Evolutionary conservation across 345 rosid genomes (phyloP).

Genomic region (Eucalyptus regnans): DNA sequence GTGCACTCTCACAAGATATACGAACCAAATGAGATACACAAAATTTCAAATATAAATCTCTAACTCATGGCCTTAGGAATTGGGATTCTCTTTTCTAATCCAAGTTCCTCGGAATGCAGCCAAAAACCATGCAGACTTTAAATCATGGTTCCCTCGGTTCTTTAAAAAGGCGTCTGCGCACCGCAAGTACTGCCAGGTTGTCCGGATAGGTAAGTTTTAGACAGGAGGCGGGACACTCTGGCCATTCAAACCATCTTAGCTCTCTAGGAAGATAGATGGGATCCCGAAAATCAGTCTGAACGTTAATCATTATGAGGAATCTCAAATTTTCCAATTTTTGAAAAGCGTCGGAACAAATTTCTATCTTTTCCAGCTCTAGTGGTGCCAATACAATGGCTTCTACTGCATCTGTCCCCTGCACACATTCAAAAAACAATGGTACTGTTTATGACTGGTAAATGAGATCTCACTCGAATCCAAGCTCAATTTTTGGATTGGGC

Average conservation of each 20-base stretch:
- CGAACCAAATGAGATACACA: accelerated
- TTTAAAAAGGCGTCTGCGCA: background rate
- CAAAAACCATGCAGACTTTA: background rate
- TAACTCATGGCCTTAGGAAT: background rate
- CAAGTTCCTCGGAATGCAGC: background rate
- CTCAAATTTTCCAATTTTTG: background rate
- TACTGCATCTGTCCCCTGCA: background rate
- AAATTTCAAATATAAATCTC: accelerated
- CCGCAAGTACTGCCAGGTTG: background rate
- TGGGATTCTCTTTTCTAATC: background rate
- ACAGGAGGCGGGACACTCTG: background rate
- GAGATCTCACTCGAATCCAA: background rate
- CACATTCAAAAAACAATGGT: no score
- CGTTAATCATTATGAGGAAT: background rate
- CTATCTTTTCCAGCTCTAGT: background rate
- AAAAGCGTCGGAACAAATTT: background rate
- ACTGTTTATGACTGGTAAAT: no score
- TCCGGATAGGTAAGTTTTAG: background rate
- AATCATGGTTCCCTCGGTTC: background rate
- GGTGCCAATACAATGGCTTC: background rate
- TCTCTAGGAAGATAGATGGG: background rate
- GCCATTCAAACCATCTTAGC: background rate
- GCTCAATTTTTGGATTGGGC: background rate
- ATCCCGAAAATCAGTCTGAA: background rate
- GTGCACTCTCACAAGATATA: no score